phyloP scores from a whole-genome alignment of 129 eudicot species.

The Pittosporum tobira region DNA sequence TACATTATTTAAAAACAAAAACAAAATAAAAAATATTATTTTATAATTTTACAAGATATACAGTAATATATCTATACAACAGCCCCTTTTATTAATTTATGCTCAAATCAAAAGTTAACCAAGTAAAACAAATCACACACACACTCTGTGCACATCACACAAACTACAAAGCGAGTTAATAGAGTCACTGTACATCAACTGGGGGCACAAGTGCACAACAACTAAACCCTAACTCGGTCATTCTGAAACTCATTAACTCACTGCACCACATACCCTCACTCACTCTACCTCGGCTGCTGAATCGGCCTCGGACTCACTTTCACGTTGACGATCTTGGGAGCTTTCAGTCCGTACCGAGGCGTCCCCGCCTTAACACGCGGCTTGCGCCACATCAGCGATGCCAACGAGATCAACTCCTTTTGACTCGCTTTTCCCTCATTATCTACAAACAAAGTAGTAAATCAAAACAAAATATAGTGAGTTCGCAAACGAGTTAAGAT shows the following conservation, averaged over 20 bases:
- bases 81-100: too few relatives aligned
- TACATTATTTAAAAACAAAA: too few relatives aligned
- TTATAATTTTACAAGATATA: too few relatives aligned
- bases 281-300: slow-evolving; percentile 73
- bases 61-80: too few relatives aligned
- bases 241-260: slow-evolving; percentile 15
- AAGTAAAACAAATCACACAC: not conserved
- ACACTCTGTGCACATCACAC: too few relatives aligned
- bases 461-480: not conserved
- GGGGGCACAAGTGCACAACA: not conserved
- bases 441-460: slow-evolving; percentile 16
- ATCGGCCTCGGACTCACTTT: slow-evolving; percentile 69
- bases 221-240: slow-evolving; percentile 11
- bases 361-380: slow-evolving; percentile 28
- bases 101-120: too few relatives aligned
- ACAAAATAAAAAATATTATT: too few relatives aligned
- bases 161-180: too few relatives aligned
- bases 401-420: slow-evolving; percentile 52
- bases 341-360: slow-evolving; percentile 48
- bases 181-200: slow-evolving; percentile 10
- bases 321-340: slow-evolving; percentile 76
- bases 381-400: slow-evolving; percentile 59
- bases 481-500: not conserved
- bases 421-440: slow-evolving; percentile 21
- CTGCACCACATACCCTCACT: slow-evolving; percentile 4